Evolutionary conservation across 2,329 filamentous ascomycete species (phyloP).

Genomic region (Dactylonectria macrodidyma): DNA sequence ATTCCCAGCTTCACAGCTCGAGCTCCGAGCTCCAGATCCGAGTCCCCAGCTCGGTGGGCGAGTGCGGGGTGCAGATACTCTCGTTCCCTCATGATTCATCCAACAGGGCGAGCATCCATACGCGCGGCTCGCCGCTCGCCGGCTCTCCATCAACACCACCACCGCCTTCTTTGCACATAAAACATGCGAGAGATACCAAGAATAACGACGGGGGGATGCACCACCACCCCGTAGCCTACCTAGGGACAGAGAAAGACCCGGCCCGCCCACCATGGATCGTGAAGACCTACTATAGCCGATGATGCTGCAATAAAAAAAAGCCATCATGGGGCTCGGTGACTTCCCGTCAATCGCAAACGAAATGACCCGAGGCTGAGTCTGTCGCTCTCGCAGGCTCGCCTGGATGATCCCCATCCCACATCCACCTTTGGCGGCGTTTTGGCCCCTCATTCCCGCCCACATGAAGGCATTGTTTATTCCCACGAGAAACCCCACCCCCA

Average conservation of each 20-base stretch:
- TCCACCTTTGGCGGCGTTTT: constrained; percentile 12
- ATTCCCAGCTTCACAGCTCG: constrained; percentile 26
- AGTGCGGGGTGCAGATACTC: constrained; percentile 43
- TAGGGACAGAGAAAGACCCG: neutral
- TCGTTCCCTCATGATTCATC: constrained; percentile 1
- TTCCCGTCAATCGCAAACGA: constrained; percentile 32
- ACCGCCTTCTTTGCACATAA: constrained; percentile 3
- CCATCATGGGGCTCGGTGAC: constrained; percentile 34
- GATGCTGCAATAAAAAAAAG: constrained; percentile 5
- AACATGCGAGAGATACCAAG: constrained; percentile 6
- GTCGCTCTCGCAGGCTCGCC: constrained; percentile 19
- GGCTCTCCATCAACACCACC: constrained; percentile 24
- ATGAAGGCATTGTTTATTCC: constrained; percentile 39
- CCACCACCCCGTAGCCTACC: constrained; percentile 18
- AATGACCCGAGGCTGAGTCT: constrained; percentile 33
- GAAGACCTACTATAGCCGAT: constrained; percentile 16
- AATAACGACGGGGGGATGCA: constrained; percentile 5
- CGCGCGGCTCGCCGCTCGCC: constrained; percentile 38
- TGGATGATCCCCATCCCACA: constrained; percentile 30
- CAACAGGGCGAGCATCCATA: constrained; percentile 16
- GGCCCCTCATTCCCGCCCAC: constrained; percentile 24
- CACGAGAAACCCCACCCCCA: constrained; percentile 44
- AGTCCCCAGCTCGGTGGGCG: constrained; percentile 35
- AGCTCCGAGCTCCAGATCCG: constrained; percentile 40
- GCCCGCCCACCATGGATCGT: constrained; percentile 13